A percentile compares a stretch with the other conserved stretches of the same genome.
Evolutionary conservation across 176 grass and related monocot species (phyloP).

Genomic region (Musa troglodytarum): DNA sequence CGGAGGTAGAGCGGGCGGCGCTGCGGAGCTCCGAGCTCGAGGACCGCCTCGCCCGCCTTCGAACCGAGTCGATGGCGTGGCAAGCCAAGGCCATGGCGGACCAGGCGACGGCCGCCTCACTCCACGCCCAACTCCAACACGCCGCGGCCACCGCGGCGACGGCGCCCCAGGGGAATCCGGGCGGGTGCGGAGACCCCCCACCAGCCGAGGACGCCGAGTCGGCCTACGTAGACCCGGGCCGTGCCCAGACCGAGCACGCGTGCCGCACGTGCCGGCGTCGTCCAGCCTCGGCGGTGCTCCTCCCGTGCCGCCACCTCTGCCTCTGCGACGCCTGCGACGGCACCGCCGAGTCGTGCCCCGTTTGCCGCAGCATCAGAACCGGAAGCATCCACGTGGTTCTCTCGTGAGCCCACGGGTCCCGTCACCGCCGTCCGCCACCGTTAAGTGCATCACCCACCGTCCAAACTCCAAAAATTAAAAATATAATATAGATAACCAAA

Average conservation of each 20-base stretch:
- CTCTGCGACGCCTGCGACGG: constrained; percentile 63
- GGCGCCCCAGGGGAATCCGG: constrained; percentile 7
- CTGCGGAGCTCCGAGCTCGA: constrained; percentile 48
- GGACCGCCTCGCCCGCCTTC: constrained; percentile 44
- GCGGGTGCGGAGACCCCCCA: constrained; percentile 8
- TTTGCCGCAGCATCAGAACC: constrained; percentile 62
- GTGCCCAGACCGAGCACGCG: constrained; percentile 20
- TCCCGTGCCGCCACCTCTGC: constrained; percentile 69
- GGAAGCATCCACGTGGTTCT: constrained; percentile 73
- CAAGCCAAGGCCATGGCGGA: constrained; percentile 63
- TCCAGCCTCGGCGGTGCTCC: constrained; percentile 52
- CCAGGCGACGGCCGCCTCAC: constrained; percentile 40
- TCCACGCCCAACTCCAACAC: constrained; percentile 81
- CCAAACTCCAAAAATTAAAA: too few relatives aligned
- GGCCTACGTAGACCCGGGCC: constrained; percentile 43
- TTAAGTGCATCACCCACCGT: too few relatives aligned
- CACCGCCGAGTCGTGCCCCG: constrained; percentile 48
- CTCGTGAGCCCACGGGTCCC: constrained; percentile 23
- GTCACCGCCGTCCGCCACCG: not conserved
- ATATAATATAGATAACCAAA: too few relatives aligned
- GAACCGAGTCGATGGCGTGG: constrained; percentile 63
- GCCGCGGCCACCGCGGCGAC: constrained; percentile 26
- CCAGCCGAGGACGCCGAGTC: constrained; percentile 31
- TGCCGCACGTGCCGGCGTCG: constrained; percentile 42
- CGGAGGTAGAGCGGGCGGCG: constrained; percentile 31